Conservation (phyloP, 2,329 filamentous ascomycete genomes). For the Monilinia aucupariae region DNA sequence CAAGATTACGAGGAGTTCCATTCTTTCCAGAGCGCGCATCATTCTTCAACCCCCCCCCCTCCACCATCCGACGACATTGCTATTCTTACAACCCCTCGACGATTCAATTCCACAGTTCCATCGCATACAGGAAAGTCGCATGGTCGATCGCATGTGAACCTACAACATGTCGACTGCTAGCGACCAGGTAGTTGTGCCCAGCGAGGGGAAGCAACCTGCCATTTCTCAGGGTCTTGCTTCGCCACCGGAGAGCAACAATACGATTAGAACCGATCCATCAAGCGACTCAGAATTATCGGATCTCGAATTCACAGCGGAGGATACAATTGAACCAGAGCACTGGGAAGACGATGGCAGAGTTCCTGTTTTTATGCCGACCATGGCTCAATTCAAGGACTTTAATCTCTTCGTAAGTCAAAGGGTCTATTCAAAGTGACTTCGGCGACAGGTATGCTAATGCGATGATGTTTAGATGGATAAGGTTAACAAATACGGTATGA, state of each 20-base stretch:
- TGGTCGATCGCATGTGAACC: slow-evolving; percentile 29
- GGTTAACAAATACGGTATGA: slow-evolving; percentile 94
- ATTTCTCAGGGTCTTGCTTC: slow-evolving; percentile 45
- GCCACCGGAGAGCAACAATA: slow-evolving; percentile 59
- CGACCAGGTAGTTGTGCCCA: slow-evolving; percentile 25
- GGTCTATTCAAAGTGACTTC: neutral
- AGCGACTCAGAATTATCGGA: slow-evolving; percentile 63
- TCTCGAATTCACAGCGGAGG: slow-evolving; percentile 48
- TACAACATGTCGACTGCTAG: slow-evolving; percentile 30
- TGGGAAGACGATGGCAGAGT: slow-evolving; percentile 69
- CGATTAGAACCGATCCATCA: slow-evolving; percentile 49
- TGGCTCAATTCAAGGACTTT: slow-evolving; percentile 93
- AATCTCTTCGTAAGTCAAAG: slow-evolving; percentile 67
- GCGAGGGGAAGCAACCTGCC: slow-evolving; percentile 19
- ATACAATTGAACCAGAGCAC: slow-evolving; percentile 79
- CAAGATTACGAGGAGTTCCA: slow-evolving; percentile 3
- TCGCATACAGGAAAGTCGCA: neutral
- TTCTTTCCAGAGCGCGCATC: slow-evolving; percentile 9
- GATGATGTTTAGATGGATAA: slow-evolving; percentile 54
- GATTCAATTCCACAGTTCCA: neutral
- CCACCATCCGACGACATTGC: slow-evolving; percentile 10
- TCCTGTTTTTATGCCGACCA: slow-evolving; percentile 90
- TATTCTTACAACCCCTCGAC: neutral
- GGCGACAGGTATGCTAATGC: slow-evolving; percentile 20
- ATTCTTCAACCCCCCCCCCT: slow-evolving; percentile 12